A percentile compares a stretch with the other conserved stretches of the same genome.
phyloP scores from a whole-genome alignment of 2,329 filamentous ascomycete genomes.

The Shiraia sp. region DNA sequence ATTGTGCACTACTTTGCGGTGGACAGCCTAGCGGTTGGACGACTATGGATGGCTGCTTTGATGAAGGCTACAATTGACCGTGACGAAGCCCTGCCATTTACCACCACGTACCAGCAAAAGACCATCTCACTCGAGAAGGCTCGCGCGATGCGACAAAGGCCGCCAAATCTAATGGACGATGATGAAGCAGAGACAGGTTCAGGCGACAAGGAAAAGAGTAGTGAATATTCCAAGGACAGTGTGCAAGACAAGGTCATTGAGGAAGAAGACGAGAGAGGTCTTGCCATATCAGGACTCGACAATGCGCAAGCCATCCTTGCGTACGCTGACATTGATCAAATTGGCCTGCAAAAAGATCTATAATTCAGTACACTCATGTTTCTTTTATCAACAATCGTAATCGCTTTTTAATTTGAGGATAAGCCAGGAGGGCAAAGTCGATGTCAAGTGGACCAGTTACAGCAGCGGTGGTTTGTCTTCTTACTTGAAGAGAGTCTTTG shows the following conservation, averaged over 20 bases:
- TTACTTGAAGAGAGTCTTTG: background rate
- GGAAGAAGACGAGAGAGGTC: slow-evolving; percentile 44
- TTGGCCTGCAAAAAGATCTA: no score
- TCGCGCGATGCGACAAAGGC: slow-evolving; percentile 82
- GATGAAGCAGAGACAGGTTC: slow-evolving; percentile 43
- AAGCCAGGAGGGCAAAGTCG: background rate
- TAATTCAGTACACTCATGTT: no score
- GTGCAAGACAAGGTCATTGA: slow-evolving; percentile 41
- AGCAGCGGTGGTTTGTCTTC: background rate
- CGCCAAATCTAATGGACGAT: slow-evolving; percentile 78
- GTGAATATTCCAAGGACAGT: slow-evolving; percentile 41
- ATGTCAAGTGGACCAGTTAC: background rate
- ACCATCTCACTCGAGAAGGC: slow-evolving; percentile 93
- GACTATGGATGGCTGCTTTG: slow-evolving; percentile 96
- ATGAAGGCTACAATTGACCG: slow-evolving; percentile 99
- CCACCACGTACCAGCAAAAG: slow-evolving; percentile 94
- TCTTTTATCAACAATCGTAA: no score
- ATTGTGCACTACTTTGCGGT: slow-evolving; percentile 98
- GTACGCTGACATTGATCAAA: slow-evolving; percentile 26
- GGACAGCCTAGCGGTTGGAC: slow-evolving; percentile 82
- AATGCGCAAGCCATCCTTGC: slow-evolving; percentile 41
- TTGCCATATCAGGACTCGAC: slow-evolving; percentile 43
- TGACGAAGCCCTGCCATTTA: slow-evolving; percentile 75
- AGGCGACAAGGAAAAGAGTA: slow-evolving; percentile 30
- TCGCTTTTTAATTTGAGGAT: no score